Base-by-base conservation (phyloP, 331 rosid genomes). In the Arachis monticola region DNA sequence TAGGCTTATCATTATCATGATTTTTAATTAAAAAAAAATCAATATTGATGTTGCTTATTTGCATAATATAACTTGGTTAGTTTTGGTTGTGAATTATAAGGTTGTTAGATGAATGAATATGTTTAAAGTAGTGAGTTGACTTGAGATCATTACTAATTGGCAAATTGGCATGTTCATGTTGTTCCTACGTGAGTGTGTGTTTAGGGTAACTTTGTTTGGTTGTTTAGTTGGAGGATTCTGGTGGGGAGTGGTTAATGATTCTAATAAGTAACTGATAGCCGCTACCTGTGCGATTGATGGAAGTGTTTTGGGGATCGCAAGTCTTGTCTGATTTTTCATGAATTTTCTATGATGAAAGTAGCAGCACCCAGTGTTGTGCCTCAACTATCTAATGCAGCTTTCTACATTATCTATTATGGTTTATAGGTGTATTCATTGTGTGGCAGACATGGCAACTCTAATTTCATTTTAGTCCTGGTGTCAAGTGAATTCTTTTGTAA, bases 381-480 rank as follows among this genome's bases (percentile, higher is more conserved):
- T 75, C 47, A 71, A 45, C 51, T 65, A 7, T 61, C 8, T 52
- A 10, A 45, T 61, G 41, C 62, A 30, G 50, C 60, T 56, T 64
- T 13, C 48, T 66, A 8, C 17, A 6, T 48, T 59, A 5, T 80
- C 41, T 30, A 10, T 41, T 60, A 30, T 31, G 45, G 84, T 52
- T 30, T 64, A 48, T 53, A 2, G 22, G 22, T 51, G 56, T 22
- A 53, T 62, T 10, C 32, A 64, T 45, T 11, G 50, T 17, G 8
- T 64, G 77, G 40, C 12, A 63, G 41, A 63, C 10, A 32, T 69
- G 46, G 12, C 48, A 61, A 47, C 42, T 63, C 65, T 46, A 64
- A 46, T 48, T 75, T 64, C 41, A 14, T 47, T 75, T 56, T 58
- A 7, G 71, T 47, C 6, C 35, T 10, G 6, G 1, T 42, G n/a